Base-by-base conservation (phyloP, 441 rosid genomes). In the Melastoma candidum region DNA sequence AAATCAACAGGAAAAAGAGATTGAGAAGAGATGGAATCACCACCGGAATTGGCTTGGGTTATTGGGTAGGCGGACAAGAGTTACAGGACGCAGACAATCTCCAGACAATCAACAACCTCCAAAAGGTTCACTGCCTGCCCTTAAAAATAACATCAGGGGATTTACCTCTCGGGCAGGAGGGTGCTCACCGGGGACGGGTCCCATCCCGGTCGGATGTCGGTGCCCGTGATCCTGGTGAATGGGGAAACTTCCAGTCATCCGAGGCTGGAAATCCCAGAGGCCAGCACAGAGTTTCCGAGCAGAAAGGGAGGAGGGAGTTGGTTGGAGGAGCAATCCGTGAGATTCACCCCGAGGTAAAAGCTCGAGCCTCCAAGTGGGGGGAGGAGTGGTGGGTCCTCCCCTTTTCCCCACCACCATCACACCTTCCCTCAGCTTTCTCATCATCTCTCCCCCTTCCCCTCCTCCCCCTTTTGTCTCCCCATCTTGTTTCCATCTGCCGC, bases 321-420 rank as follows among this genome's bases (percentile, higher is more conserved):
- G 41, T 51, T 51, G 26, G 5, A 49, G 50, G 11, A 76, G 74
- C 61, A 72, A 77, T 46, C 79, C 77, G 24, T 56, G 73, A 56
- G 71, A 66, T 63, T 12, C 52, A 39, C 44, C 17, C 7, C 51
- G 45, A 58, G 84, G 43, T 14, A 58, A 68, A 29, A 79, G 56
- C 48, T 67, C 69, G 24, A 89, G 86, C n/a, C 88, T 81, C 97
- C 97, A 90, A 44, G 78, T 71, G 53, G 94, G 83, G 13, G 95
- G 67, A 43, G 97, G 97, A 64, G 97, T 90, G 41, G 87, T 77
- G 58, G 85, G 94, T 62, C 68, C 81, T 63, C 80, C 81, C 41
- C 41, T 36, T 68, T 77, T 81, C 57, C 72, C 81, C 71, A 80
- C 84, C 26, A 79, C 65, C 66, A 60, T 53, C 54, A 73, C 65